Conservation (phyloP, 2,329 filamentous ascomycete species). For the Aquanectria penicillioides region DNA sequence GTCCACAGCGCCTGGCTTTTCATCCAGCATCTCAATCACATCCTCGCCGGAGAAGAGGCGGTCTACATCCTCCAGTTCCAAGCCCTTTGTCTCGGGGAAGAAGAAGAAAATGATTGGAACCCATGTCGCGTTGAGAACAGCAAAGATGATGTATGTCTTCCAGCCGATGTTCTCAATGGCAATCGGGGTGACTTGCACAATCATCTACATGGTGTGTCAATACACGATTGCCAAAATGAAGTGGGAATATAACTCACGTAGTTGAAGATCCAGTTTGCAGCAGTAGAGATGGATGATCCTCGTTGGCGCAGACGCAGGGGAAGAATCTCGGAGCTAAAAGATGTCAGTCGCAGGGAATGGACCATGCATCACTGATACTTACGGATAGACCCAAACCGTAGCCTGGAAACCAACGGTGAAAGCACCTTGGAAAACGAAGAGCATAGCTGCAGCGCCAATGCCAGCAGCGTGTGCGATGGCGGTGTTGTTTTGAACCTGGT, state of each 20-base stretch:
- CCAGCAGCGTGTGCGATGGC: slow-evolving; percentile 45
- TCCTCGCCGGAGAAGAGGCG: slow-evolving; percentile 26
- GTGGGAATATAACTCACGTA: slow-evolving; percentile 35
- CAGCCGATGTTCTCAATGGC: slow-evolving; percentile 54
- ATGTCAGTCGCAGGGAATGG: not conserved
- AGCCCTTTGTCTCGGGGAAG: slow-evolving; percentile 58
- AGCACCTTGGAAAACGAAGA: slow-evolving; percentile 52
- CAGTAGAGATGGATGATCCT: slow-evolving; percentile 47
- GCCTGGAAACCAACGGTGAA: slow-evolving; percentile 53
- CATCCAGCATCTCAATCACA: slow-evolving; percentile 21
- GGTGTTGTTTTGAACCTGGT: slow-evolving; percentile 50
- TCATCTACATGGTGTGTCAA: not conserved
- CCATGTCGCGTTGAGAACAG: slow-evolving; percentile 48
- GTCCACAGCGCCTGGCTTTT: slow-evolving; percentile 19
- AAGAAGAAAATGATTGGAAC: slow-evolving; percentile 51
- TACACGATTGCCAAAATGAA: rapidly evolving
- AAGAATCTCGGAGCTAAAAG: slow-evolving; percentile 44
- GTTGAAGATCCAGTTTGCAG: slow-evolving; percentile 48
- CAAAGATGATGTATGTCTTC: slow-evolving; percentile 62
- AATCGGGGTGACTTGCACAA: slow-evolving; percentile 34
- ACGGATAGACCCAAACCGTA: slow-evolving; percentile 48
- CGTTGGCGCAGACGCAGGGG: slow-evolving; percentile 44
- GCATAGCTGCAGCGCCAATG: slow-evolving; percentile 52
- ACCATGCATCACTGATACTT: not conserved
- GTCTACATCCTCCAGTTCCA: slow-evolving; percentile 61